A percentile compares a stretch with the other conserved stretches of the same genome.
Conservation (phyloP, 140 eudicot genomes). For the Stevia rebaudiana region DNA sequence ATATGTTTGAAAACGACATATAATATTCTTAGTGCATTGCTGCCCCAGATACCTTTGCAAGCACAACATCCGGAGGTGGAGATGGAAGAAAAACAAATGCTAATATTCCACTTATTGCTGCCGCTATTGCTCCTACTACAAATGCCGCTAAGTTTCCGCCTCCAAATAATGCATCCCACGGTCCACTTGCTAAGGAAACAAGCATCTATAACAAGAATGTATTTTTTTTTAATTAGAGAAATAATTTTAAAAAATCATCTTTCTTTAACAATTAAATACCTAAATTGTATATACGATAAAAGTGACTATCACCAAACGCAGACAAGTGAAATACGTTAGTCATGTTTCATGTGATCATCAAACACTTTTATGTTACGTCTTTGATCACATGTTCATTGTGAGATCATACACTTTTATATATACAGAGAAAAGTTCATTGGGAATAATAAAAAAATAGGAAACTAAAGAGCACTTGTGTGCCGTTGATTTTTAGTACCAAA, state of each 20-base stretch:
- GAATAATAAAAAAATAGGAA: no score
- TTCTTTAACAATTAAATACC: no score
- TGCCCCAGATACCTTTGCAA: slow-evolving; percentile 35
- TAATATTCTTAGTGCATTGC: slow-evolving; percentile 18
- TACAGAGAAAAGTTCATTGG: no score
- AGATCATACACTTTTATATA: no score
- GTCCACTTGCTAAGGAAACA: slow-evolving; percentile 64
- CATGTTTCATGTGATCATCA: neutral
- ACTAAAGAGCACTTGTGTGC: no score
- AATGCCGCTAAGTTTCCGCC: slow-evolving; percentile 82
- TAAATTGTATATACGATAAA: no score
- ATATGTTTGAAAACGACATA: neutral
- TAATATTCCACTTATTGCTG: slow-evolving; percentile 52
- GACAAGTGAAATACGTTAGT: no score
- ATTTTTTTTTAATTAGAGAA: neutral
- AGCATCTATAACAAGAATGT: slow-evolving; percentile 45
- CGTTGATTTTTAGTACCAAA: no score
- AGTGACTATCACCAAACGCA: neutral
- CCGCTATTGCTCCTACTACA: slow-evolving; percentile 55
- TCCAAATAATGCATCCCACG: slow-evolving; percentile 63
- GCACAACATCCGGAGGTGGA: slow-evolving; percentile 38
- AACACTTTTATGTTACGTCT: neutral
- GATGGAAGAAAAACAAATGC: slow-evolving; percentile 65
- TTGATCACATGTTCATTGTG: no score
- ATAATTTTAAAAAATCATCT: no score